Conservation (phyloP, 2,329 filamentous ascomycete species). For the Plectosphaerella plurivora region DNA sequence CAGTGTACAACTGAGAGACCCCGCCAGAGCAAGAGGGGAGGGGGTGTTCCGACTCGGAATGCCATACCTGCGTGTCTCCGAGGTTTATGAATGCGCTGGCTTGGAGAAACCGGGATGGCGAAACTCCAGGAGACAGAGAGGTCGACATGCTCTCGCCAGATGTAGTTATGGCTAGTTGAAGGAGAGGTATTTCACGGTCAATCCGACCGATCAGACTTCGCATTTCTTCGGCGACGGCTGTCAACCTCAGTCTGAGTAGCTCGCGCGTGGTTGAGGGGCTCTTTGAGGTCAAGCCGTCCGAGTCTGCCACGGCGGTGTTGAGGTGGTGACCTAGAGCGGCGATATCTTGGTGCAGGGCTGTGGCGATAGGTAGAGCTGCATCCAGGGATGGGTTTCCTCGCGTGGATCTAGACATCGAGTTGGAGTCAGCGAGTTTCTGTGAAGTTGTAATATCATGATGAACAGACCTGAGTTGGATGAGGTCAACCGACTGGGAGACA, state of each 20-base stretch:
- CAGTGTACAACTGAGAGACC: too few species aligned
- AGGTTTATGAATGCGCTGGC: slow-evolving; percentile 87
- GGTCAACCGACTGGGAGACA: slow-evolving; percentile 82
- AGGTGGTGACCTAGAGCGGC: slow-evolving; percentile 72
- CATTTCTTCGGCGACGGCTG: slow-evolving; percentile 67
- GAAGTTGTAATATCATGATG: background rate
- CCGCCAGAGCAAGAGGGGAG: too few species aligned
- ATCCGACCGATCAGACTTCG: slow-evolving; percentile 71
- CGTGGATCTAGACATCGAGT: slow-evolving; percentile 34
- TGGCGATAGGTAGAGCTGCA: slow-evolving; percentile 78
- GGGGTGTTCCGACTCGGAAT: too few species aligned
- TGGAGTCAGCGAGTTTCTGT: too few species aligned
- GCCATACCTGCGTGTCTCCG: slow-evolving; percentile 63
- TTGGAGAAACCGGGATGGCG: slow-evolving; percentile 84
- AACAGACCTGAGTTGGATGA: slow-evolving; percentile 80
- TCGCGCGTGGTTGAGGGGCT: too few species aligned
- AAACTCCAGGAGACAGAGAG: slow-evolving; percentile 74
- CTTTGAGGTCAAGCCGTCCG: slow-evolving; percentile 13
- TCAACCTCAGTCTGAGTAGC: background rate
- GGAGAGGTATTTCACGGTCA: slow-evolving; percentile 84
- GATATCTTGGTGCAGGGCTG: slow-evolving; percentile 78
- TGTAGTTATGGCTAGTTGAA: slow-evolving; percentile 91
- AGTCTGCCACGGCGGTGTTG: slow-evolving; percentile 27
- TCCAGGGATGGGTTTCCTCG: slow-evolving; percentile 63
- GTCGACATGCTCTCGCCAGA: slow-evolving; percentile 85